Percentiles rank a stretch among this genome's conserved stretches.
Conservation (phyloP, 2,329 filamentous ascomycete genomes). For the Aspergillus sojae region DNA sequence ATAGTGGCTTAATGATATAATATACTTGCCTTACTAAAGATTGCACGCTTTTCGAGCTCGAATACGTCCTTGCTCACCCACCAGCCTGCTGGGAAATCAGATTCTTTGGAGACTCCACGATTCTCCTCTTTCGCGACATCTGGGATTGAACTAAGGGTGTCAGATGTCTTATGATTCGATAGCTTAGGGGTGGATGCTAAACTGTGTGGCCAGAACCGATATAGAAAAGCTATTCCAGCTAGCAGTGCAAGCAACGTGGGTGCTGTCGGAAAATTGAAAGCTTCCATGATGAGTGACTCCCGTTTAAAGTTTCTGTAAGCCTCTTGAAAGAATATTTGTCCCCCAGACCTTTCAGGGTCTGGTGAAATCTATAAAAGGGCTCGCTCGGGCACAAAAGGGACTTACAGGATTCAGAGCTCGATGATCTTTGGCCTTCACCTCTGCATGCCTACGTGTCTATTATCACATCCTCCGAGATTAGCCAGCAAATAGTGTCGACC, state of each 20-base stretch:
- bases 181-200: background rate
- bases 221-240: constrained; percentile 13
- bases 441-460: background rate
- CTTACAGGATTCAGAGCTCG: background rate
- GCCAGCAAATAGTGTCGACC: constrained; percentile 8
- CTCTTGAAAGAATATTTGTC: background rate
- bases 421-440: background rate
- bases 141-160: background rate
- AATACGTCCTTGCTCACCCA: constrained; percentile 47
- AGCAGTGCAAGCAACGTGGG: constrained; percentile 14
- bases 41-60: constrained; percentile 51
- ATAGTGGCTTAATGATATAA: background rate
- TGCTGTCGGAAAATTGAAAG: background rate
- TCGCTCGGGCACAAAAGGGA: background rate
- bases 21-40: constrained; percentile 51
- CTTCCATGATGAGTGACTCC: background rate
- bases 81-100: constrained; percentile 44
- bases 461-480: background rate
- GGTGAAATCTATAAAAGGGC: background rate
- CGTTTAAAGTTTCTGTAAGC: background rate
- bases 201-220: constrained; percentile 9
- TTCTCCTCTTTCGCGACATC: background rate
- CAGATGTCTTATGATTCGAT: background rate
- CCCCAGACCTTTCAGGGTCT: background rate
- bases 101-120: constrained; percentile 39